Base-by-base conservation (phyloP, 306 rosid species). In the Quercus mongolica region DNA sequence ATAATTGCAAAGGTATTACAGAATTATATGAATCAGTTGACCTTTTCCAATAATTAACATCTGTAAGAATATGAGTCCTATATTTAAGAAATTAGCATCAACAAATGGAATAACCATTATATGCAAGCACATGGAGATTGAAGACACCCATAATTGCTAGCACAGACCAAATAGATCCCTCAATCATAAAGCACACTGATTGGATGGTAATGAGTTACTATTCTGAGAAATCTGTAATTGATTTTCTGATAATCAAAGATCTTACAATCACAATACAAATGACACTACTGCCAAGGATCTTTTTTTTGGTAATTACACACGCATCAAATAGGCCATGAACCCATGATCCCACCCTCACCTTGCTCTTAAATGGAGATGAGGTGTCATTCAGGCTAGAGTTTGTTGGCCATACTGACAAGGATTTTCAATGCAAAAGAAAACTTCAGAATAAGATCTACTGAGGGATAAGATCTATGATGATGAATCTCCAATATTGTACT, bases 21-120 rank as follows among this genome's bases (percentile, higher is more conserved):
- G 67, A 55, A 76, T 64, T 56, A 65, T 76, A 51, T 63, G 13
- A 80, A 73, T 73, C 41, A 74, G 79, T 56, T 71, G 82, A 62
- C 63, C 61, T 19, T 21, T 74, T 74, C 71, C 65, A 68, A 62
- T 58, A 46, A 79, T 44, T 65, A 61, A 25, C 30, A 56, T 72
- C 77, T n/a, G 1, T 71, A 63, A 28, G 55, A 38, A 65, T 70
- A 12, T 61, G 72, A 21, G 74, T 44, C 26, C 10, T 58, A 3
- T 52, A 69, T 28, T 26, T 56, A 63, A 76, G 38, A 52, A 12
- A 72, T 8, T 5, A 33, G 10, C 25, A 74, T n/a, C 69, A 81
- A 31, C 18, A 56, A 12, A 57, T 69, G 71, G 71, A 41, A 69
- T 28, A 33, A 14, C 57, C 44, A 30, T 64, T 68, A 70, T 57